Evolutionary conservation across 139 green algal species (phyloP), one percentile per base, ranked within the genome.

Genomic region (Auxenochlorella pyrenoidosa): DNA sequence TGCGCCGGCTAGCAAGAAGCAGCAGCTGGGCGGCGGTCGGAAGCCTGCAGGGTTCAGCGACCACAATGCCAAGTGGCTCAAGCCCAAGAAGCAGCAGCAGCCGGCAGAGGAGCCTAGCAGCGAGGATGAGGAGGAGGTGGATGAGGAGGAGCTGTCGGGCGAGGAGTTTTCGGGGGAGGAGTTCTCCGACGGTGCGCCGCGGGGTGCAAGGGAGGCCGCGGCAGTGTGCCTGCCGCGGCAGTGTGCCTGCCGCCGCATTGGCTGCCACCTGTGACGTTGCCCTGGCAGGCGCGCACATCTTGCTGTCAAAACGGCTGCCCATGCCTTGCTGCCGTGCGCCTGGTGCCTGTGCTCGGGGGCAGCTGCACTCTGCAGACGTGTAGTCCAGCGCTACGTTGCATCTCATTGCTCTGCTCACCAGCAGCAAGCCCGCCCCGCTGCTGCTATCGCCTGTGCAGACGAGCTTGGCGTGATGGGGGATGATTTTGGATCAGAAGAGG

Each of bases 51-150:
- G 90, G 0, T 97, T 97, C 86, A 91, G 87, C 21, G 95, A 97
- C 60, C 71, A 94, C 26, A 97, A 97, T 68, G 88, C 88, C 4
- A 92, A 88, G n/a, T 97, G 95, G 95, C 90, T 97, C 6, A 97
- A 95, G 88, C 93, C 93, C 63, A 93, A 90, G 81, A 5, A 38
- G 60, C 79, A 58, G 82, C 81, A 90, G 8, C 54, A 63, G 54
- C 54, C 54, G 54, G 54, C 3, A 13, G 15, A 83, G 28, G 65
- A 92, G 36, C 40, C 51, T 54, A 85, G 86, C 54, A 63, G 60
- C 58, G 83, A 75, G 26, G 72, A 80, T 65, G 90, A 92, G 51
- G 86, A 90, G 54, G 83, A 90, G n/a, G n/a, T n/a, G 51, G 58
- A 72, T n/a, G 65, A 81, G 32, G 87, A 87, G 41, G 88, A 77